A percentile compares a stretch with the other conserved stretches of the same genome.
Conservation (phyloP, 176 grass and related monocot species). For the Sorghum bicolor region Sorghum_bicolor_NCBIv3 NC_012872.2:11353501-11354000, state of each 20-base stretch:
- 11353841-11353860: background rate
- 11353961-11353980: background rate
- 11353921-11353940: slow-evolving; percentile 13
- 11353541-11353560: background rate
- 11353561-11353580: background rate
- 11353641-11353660: background rate
- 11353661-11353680: background rate
- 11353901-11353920: slow-evolving; percentile 22
- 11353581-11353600: background rate
- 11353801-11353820: background rate
- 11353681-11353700: background rate
- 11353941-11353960: slow-evolving; percentile 26
- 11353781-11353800: background rate
- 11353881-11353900: background rate
- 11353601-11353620: background rate
- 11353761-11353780: background rate
- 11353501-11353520: background rate
- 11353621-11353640: background rate
- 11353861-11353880: background rate
- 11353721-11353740: background rate
- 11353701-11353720: background rate
- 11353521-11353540: background rate
- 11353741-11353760: background rate
- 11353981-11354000: slow-evolving; percentile 23
- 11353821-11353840: background rate